Conservation (phyloP, 306 rosid species). For the Casuarina glauca region DNA sequence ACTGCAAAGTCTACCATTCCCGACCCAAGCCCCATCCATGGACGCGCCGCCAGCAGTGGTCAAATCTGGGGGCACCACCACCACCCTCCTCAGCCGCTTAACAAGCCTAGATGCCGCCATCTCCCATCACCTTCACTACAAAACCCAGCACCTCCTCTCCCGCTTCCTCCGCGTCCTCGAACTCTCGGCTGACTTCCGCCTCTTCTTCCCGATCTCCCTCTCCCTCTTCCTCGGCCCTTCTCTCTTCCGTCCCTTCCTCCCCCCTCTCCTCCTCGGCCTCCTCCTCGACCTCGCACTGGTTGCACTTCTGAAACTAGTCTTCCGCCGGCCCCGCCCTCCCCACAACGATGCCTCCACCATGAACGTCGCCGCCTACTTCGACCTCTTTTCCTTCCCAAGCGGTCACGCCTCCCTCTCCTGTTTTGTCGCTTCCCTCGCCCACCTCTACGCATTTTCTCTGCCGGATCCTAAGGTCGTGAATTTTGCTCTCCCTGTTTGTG, state of each 20-base stretch:
- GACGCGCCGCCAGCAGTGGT: neutral
- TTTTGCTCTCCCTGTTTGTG: slow-evolving; percentile 27
- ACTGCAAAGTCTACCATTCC: neutral
- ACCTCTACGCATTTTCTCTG: slow-evolving; percentile 33
- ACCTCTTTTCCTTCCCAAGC: slow-evolving; percentile 72
- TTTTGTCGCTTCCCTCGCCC: slow-evolving; percentile 60
- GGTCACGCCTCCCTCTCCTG: slow-evolving; percentile 77
- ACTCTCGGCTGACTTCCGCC: slow-evolving; percentile 65
- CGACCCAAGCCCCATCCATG: slow-evolving; percentile 10
- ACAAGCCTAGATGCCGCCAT: slow-evolving; percentile 35
- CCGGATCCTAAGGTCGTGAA: slow-evolving; percentile 26
- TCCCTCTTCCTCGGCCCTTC: slow-evolving; percentile 44
- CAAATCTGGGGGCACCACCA: neutral
- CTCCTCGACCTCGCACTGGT: slow-evolving; percentile 58
- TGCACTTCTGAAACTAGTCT: slow-evolving; percentile 51
- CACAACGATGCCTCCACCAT: slow-evolving; percentile 47
- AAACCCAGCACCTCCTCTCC: slow-evolving; percentile 42
- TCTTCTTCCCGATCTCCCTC: slow-evolving; percentile 59
- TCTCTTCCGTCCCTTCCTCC: slow-evolving; percentile 40
- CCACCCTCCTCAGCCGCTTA: slow-evolving; percentile 37
- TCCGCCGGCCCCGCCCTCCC: slow-evolving; percentile 67
- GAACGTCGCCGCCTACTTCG: slow-evolving; percentile 58
- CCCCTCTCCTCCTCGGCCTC: slow-evolving; percentile 64
- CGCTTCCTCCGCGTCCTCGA: slow-evolving; percentile 48
- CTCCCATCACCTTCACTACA: slow-evolving; percentile 46